Base-by-base conservation (phyloP, 768 basidiomycete genomes). In the Goffeauzyma gilvescens region DNA sequence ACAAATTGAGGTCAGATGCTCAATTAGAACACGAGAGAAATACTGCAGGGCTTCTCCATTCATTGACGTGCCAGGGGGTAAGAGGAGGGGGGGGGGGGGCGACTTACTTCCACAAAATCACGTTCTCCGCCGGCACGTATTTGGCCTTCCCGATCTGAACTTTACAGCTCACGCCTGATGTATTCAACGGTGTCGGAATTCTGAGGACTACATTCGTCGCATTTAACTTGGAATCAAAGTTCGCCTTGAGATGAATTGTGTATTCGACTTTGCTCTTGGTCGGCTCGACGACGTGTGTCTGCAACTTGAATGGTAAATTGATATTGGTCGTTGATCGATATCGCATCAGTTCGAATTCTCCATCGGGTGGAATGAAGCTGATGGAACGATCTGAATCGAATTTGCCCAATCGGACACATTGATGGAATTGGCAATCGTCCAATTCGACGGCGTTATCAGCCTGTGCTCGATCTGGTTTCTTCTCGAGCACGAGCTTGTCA, bases 271-370 rank as follows among this genome's bases (percentile, higher is more conserved):
- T 76, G 0, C 79, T 73, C 35, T 86, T 95, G 18, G 86, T 86
- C 24, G 93, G 75, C 65, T 98, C 93, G 20, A 76, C 84, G 22
- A 96, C 79, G 4, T 84, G 87, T 1, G 90, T 77, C 39, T 90
- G 80, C 8, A 98, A 67, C 30, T 79, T 74, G 49, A 98, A 69
- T 0, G 93, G 93, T 10, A 98, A 70, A 65, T 96, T 95, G 57
- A 98, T 81, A 57, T 96, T 95, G 12, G 84, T 76, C 0, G 93
- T 95, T 12, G 87, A 78, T 20, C 93, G 86, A 57, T 98, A 98
- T 55, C 90, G 73, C 93, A 98, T 96, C 28, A 98, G 70, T 64
- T 98, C 93, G 53, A 98, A 98, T 63, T 98, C 93, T 21, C 93
- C 93, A 56, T 98, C 93, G 2, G 93, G 93, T 1, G 93, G 93